Conservation (phyloP, 2,329 filamentous ascomycete genomes). For the Aspergillus luchuensis region DNA sequence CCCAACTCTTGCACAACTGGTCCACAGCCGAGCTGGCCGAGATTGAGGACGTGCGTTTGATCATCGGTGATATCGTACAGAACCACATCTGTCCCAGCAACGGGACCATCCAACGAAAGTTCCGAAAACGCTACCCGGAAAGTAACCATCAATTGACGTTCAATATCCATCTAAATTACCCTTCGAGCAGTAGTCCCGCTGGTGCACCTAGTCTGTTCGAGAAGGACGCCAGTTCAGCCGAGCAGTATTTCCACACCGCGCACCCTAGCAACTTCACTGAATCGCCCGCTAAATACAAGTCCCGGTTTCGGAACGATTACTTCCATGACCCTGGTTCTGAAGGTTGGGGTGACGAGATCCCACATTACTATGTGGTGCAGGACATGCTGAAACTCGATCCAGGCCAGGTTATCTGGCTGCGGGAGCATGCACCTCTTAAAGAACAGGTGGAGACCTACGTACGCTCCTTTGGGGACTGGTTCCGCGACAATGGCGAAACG, state of each 20-base stretch:
- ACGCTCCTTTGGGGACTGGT: slow-evolving; percentile 58
- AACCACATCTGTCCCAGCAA: slow-evolving; percentile 64
- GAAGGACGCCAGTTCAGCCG: slow-evolving; percentile 9
- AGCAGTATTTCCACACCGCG: slow-evolving; percentile 28
- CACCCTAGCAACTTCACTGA: slow-evolving; percentile 25
- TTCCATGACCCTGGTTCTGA: slow-evolving; percentile 58
- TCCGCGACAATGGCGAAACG: slow-evolving; percentile 65
- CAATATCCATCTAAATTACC: slow-evolving; percentile 55
- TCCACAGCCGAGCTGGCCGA: slow-evolving; percentile 57
- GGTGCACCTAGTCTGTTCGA: slow-evolving; percentile 12
- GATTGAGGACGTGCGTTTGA: slow-evolving; percentile 59
- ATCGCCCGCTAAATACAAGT: slow-evolving; percentile 43
- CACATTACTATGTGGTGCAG: slow-evolving; percentile 65
- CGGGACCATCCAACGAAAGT: slow-evolving; percentile 60
- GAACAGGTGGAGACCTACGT: slow-evolving; percentile 60
- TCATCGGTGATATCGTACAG: slow-evolving; percentile 59
- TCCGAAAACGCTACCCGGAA: slow-evolving; percentile 58
- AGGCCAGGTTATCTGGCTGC: slow-evolving; percentile 60
- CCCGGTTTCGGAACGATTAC: slow-evolving; percentile 51
- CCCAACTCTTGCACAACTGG: slow-evolving; percentile 62
- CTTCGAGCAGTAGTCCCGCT: slow-evolving; percentile 26
- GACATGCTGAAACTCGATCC: slow-evolving; percentile 67
- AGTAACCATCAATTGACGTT: slow-evolving; percentile 54
- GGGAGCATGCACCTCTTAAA: slow-evolving; percentile 58
- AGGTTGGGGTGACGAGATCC: slow-evolving; percentile 66